Conservation (phyloP, 2,329 filamentous ascomycete species). For the Verticillium albo-atrum region DNA sequence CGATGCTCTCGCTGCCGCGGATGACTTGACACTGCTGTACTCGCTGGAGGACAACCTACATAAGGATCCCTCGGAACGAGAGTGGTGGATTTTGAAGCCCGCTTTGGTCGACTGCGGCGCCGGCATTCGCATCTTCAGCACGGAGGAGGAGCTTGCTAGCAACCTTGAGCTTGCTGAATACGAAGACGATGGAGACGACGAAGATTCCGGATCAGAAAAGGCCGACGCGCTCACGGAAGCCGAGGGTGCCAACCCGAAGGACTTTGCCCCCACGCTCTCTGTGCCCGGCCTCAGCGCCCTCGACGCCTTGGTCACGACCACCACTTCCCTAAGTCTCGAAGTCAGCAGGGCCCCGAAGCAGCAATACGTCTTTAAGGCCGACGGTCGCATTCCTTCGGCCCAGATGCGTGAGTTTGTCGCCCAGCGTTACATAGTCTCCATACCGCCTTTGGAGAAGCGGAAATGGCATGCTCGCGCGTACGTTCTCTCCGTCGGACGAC, state of each 20-base stretch:
- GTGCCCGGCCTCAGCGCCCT: conserved; percentile 21
- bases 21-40: conserved; percentile 27
- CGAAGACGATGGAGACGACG: conserved; percentile 20
- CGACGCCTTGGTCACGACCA: conserved; percentile 24
- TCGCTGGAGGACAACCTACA: conserved; percentile 28
- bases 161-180: conserved; percentile 29
- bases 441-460: conserved; percentile 23
- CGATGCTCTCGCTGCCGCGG: conserved; percentile 28
- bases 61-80: conserved; percentile 19
- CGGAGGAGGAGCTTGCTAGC: conserved; percentile 26
- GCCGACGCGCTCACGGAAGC: background rate
- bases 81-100: conserved; percentile 36
- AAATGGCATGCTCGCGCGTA: conserved; percentile 34
- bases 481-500: conserved; percentile 27
- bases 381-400: conserved; percentile 28
- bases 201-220: conserved; percentile 3
- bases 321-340: conserved; percentile 14
- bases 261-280: conserved; percentile 16
- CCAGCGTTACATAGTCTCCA: conserved; percentile 28
- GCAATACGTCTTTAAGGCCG: conserved; percentile 22
- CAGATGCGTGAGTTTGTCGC: conserved; percentile 32
- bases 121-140: conserved; percentile 33
- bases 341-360: conserved; percentile 3
- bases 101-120: conserved; percentile 33
- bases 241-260: conserved; percentile 3